These are phyloP conservation scores for Marchantia paleacea DNA, from an alignment of 225 moss, liverwort and hornwort genomes.

Conservation along the genomic window DNA sequence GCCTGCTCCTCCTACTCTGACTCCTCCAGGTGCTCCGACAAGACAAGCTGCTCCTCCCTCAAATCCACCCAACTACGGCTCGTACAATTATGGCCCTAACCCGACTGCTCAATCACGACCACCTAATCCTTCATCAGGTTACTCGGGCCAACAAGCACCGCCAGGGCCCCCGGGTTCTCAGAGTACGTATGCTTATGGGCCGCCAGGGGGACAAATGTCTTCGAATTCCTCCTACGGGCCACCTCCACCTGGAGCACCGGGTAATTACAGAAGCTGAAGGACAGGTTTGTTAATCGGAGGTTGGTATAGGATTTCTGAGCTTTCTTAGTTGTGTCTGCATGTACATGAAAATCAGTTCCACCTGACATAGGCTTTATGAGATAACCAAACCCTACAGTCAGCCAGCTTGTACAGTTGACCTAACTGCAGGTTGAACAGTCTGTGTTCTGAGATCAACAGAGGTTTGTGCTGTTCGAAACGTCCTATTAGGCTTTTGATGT, in stretches of 20 bases:
- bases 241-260: constrained; percentile 51
- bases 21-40: constrained; percentile 47
- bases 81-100: constrained; percentile 44
- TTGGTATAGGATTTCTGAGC: constrained; percentile 30
- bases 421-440: constrained; percentile 24
- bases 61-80: constrained; percentile 37
- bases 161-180: constrained; percentile 47
- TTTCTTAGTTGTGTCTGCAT: constrained; percentile 39
- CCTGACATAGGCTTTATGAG: constrained; percentile 25
- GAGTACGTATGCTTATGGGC: constrained; percentile 45
- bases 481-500: constrained; percentile 18
- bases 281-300: constrained; percentile 46
- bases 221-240: constrained; percentile 45
- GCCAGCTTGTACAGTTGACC: constrained; percentile 27
- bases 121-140: constrained; percentile 29
- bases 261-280: constrained; percentile 47
- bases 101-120: constrained; percentile 31
- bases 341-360: constrained; percentile 32
- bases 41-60: constrained; percentile 37
- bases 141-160: constrained; percentile 38
- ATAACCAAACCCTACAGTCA: constrained; percentile 16
- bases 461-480: constrained; percentile 12
- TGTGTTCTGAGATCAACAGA: neutral
- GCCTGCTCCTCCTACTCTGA: constrained; percentile 41
- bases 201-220: constrained; percentile 46